Base-by-base conservation (phyloP, 257 asterid species). In the Solanum etuberosum region DNA sequence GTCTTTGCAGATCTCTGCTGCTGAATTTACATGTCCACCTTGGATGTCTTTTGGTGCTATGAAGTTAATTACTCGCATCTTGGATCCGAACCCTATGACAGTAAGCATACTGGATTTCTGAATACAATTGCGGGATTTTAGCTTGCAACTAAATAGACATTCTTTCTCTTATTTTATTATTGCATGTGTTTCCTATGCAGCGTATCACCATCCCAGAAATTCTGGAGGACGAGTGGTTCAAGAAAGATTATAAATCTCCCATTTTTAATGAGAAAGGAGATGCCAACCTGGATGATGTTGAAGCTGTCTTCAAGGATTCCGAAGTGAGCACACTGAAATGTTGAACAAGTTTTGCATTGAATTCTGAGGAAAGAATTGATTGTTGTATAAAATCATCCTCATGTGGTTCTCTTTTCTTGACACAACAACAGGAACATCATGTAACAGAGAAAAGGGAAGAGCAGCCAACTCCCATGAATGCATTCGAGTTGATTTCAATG, bases 401-500 rank as follows among this genome's bases (percentile, higher is more conserved):
- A 77, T 38, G 4, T 32, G 51, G 43, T 83, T 46, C 40, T 29
- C 27, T 81, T 9, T 87, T 32, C 63, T 27, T 84, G 67, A 54
- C 65, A 14, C 88, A 74, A 29, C 73, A 14, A 70, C 91, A 97
- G 99, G 95, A 93, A 92, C 88, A 92, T 93, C 99, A 91, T 54
- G 99, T 95, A 83, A 92, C 81, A 14, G 98, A 96, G 92, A 95
- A 90, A 90, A 93, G 57, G 88, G 98, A 93, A 91, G 91, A 91
- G 89, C 91, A 93, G 89, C 99, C 99, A 5, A 91, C 89, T 43
- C 92, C 99, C 85, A 95, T 96, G 98, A 96, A 96, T 43, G 99
- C 99, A 85, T 96, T 96, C 78, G 99, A 96, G 93, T 91, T 96
- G 87, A 96, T 96, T 87, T 95, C 99, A 82, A 93, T 96, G 99